phyloP scores from a whole-genome alignment of 2,329 filamentous ascomycete genomes.

The Pyricularia pennisetigena region DNA sequence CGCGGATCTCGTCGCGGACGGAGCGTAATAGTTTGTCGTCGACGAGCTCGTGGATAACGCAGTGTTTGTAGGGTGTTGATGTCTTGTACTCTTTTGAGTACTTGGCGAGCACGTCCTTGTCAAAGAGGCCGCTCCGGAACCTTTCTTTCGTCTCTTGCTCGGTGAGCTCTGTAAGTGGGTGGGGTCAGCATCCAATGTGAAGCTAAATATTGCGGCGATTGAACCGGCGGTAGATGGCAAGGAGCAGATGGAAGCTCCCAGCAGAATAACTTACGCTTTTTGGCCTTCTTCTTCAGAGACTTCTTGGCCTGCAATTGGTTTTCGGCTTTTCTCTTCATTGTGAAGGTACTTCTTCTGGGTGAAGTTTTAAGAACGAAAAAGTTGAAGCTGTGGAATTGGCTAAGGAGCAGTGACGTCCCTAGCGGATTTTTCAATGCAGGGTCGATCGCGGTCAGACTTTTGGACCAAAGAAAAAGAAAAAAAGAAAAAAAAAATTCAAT shows the following conservation, averaged over 20 bases:
- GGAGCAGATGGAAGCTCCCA: neutral
- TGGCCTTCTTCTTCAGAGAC: slow-evolving; percentile 42
- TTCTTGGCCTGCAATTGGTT: slow-evolving; percentile 30
- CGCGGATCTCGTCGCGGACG: slow-evolving; percentile 80
- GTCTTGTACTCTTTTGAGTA: slow-evolving; percentile 54
- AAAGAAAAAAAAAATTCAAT: slow-evolving; percentile 1
- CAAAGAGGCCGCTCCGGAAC: slow-evolving; percentile 59
- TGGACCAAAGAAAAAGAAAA: slow-evolving; percentile 5
- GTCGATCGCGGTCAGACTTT: neutral
- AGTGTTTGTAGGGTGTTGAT: slow-evolving; percentile 77
- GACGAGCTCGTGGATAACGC: slow-evolving; percentile 76
- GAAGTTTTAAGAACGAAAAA: neutral
- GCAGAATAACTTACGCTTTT: slow-evolving; percentile 27
- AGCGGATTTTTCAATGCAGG: neutral
- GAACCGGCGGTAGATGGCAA: too few relatives aligned
- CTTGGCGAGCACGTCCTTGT: slow-evolving; percentile 41
- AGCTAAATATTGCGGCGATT: neutral
- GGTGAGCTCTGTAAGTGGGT: slow-evolving; percentile 30
- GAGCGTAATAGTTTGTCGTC: slow-evolving; percentile 71
- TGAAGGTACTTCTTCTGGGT: slow-evolving; percentile 9
- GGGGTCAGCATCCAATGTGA: slow-evolving; percentile 4
- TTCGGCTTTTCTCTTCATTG: slow-evolving; percentile 53
- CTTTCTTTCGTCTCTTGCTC: slow-evolving; percentile 41
- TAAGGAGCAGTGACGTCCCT: neutral
- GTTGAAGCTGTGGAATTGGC: neutral